Conservation (phyloP, 495 filamentous ascomycete species). For the Hypomontagnella monticulosa region DNA sequence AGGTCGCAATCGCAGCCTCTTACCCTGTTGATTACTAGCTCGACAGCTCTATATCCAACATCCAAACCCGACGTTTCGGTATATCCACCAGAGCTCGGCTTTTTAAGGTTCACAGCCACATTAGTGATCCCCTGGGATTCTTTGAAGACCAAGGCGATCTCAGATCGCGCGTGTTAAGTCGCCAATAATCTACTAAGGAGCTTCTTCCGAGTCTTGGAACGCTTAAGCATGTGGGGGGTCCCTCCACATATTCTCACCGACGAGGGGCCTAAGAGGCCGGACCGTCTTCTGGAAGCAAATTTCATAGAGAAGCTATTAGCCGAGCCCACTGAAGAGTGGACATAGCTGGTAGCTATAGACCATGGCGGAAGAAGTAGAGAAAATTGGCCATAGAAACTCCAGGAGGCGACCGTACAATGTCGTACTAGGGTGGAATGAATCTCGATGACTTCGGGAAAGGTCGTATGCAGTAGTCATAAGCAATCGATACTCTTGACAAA, state of each 20-base stretch:
- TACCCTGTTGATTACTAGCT: too few species aligned
- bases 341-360: not conserved
- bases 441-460: conserved; percentile 13
- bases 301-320: conserved; percentile 14
- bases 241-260: conserved; percentile 26
- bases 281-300: conserved; percentile 2
- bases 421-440: conserved; percentile 16
- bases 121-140: not conserved
- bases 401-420: conserved; percentile 13
- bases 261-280: conserved; percentile 7
- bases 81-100: not conserved
- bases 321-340: conserved; percentile 6
- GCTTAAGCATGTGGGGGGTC: conserved; percentile 13
- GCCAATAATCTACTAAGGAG: conserved; percentile 24
- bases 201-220: not conserved
- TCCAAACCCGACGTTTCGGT: too few species aligned
- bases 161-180: conserved; percentile 4
- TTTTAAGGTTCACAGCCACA: not conserved
- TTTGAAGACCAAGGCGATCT: conserved; percentile 1
- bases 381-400: not conserved
- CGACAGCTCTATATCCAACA: too few species aligned
- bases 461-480: not conserved
- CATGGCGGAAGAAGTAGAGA: conserved; percentile 13
- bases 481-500: not conserved
- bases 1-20: not conserved